Base-by-base conservation (phyloP, 129 eudicot genomes). In the Artemisia argyi region DNA sequence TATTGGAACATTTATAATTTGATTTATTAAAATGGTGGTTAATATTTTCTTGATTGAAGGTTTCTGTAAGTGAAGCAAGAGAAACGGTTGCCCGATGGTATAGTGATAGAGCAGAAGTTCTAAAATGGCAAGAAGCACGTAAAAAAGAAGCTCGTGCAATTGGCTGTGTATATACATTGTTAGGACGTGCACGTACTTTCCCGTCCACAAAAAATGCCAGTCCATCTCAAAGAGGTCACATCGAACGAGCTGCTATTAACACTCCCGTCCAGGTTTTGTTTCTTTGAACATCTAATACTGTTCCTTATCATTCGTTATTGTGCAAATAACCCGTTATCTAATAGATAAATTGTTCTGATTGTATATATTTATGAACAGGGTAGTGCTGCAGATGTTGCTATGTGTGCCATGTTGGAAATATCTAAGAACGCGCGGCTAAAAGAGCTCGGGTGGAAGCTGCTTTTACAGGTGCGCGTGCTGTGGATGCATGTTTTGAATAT, bases 341-440 rank as follows among this genome's bases (percentile, higher is more conserved):
- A 66, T 63, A 61, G 20, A 57, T 28, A 26, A 60, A 32, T 3
- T 30, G 3, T 63, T 1, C 13, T 30, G 50, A 75, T 17, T 26
- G 7, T 7, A 32, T 6, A n/a, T 49, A 24, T 24, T 57, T 20
- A 50, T 52, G 4, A 58, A 73, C 87, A 94, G 97, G 97, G 98
- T 73, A 94, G 98, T 73, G 98, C 96, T 69, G 97, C 98, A 63
- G 98, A 94, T 79, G 98, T 94, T 30, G 98, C 98, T 15, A 94
- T 94, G 98, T 90, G 97, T 70, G 98, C 98, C 63, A 94, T 94
- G 97, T 85, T 94, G 60, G 87, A 94, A 78, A 88, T 94, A 71
- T 66, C 85, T n/a, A 86, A 82, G 61, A 94, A 94, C 60, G 74
- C 68, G 18, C 91, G 85, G n/a, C 39, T 94, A 48, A 86, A 79